Base-by-base conservation (phyloP, 768 basidiomycete species). In the Termitomyces sp. region DNA sequence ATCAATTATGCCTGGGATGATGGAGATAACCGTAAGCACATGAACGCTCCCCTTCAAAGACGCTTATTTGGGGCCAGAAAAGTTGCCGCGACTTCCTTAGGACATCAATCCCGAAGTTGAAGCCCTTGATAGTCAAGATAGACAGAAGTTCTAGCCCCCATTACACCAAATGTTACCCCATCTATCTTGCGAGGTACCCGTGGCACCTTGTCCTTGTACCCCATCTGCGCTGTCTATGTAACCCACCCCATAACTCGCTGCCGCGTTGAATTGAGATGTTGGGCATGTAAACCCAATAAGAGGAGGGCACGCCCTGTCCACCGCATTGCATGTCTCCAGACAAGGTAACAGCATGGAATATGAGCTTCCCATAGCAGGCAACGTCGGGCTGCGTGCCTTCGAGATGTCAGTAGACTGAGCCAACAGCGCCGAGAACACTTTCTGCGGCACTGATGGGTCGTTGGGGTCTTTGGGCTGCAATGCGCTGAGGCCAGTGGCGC, bases 151-250 rank as follows among this genome's bases (percentile, higher is more conserved):
- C 43, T 47, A 59, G 48, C 48, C 49, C 20, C 68, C 64, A 62
- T 83, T 86, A 70, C 90, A 93, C 86, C 87, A 92, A 28, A 90
- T 80, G 63, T 89, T 88, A 28, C 90, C 90, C 75, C 76, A 92
- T 54, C 65, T 68, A 68, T 92, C 90, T 66, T 86, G 82, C 26
- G 81, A 74, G 6, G 55, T 67, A 0, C 86, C 86, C 0, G 84
- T 80, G 14, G 65, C 53, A 2, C 89, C 89, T 4, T 70, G 67
- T 0, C 77, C 77, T 48, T 78, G 61, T 38, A 72, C 74, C 0
- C 82, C 83, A 38, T 75, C 70, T 7, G 71, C 75, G 30, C 75
- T 73, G 65, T 93, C 90, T 13, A 90, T 73, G 65, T 79, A 91
- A 0, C 90, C 90, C 18, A 91, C 82, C 2, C 87, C 91, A 64